Evolutionary conservation across 257 asterid genomes (phyloP).

Genomic region (Cordia subcordata): DNA sequence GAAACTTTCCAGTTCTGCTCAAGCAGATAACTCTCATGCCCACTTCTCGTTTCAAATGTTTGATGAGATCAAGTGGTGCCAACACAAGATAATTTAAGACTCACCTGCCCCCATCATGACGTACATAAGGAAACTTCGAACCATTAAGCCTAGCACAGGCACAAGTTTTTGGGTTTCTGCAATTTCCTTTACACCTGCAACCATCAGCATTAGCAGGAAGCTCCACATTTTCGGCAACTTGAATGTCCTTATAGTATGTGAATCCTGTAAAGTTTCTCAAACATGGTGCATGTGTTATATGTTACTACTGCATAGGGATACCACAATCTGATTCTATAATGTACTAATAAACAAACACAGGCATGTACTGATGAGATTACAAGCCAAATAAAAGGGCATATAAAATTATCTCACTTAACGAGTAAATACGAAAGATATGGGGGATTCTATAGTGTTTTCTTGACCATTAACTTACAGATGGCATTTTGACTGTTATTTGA

Average conservation of each 20-base stretch:
- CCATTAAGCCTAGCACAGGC: constrained; percentile 22
- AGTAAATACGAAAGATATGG: too few species aligned
- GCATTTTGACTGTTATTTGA: too few species aligned
- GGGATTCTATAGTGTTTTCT: too few species aligned
- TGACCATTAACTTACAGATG: too few species aligned
- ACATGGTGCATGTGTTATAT: background rate
- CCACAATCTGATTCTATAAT: too few species aligned
- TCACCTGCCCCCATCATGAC: constrained; percentile 21
- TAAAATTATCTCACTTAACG: too few species aligned
- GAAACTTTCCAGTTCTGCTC: background rate
- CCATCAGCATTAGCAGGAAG: constrained; percentile 20
- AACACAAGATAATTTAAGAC: background rate
- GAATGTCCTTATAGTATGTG: constrained; percentile 15
- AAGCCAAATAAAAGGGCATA: too few species aligned
- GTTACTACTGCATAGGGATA: too few species aligned
- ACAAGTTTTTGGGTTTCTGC: constrained; percentile 14
- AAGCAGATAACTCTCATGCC: background rate
- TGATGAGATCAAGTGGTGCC: too few species aligned
- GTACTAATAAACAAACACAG: too few species aligned
- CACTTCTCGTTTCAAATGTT: background rate
- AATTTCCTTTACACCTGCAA: constrained; percentile 18
- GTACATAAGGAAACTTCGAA: constrained; percentile 21
- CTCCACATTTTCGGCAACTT: constrained; percentile 17
- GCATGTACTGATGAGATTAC: too few species aligned
- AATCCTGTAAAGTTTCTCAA: constrained; percentile 10